Conservation (phyloP, 257 asterid species). For the Cordia subcordata region DNA sequence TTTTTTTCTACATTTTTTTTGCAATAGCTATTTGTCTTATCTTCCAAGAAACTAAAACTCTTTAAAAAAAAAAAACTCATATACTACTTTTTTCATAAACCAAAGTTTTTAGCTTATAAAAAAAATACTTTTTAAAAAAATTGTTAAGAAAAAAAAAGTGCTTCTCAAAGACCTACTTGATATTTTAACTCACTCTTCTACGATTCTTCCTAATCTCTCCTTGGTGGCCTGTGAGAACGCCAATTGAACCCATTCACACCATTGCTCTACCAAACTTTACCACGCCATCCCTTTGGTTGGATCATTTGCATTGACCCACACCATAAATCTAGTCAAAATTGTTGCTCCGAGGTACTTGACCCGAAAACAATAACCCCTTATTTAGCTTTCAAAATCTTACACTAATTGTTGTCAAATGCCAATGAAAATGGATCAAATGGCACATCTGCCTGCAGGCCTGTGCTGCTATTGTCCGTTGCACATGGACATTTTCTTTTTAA, state of each 20-base stretch:
- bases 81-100: too few relatives aligned
- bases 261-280: slow-evolving; percentile 47
- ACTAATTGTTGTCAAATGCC: slow-evolving; percentile 15
- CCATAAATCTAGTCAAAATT: slow-evolving; percentile 29
- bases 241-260: slow-evolving; percentile 49
- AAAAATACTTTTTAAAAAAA: too few relatives aligned
- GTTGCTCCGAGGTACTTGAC: slow-evolving; percentile 12
- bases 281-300: slow-evolving; percentile 23
- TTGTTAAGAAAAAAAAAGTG: too few relatives aligned
- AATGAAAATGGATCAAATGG: slow-evolving; percentile 16
- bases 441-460: background rate
- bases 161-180: too few relatives aligned
- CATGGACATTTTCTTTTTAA: slow-evolving; percentile 10
- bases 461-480: background rate
- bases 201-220: slow-evolving; percentile 47
- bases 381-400: slow-evolving; percentile 5
- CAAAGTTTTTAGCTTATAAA: too few relatives aligned
- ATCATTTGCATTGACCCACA: slow-evolving; percentile 24
- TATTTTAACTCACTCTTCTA: slow-evolving; percentile 2
- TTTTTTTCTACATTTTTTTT: too few relatives aligned
- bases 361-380: slow-evolving; percentile 20
- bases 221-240: slow-evolving; percentile 38
- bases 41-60: too few relatives aligned
- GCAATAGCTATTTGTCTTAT: too few relatives aligned
- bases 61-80: too few relatives aligned